These are phyloP conservation scores for Rhodotorula paludigena DNA, from an alignment of 768 basidiomycete genomes.

Conservation along the genomic window DNA sequence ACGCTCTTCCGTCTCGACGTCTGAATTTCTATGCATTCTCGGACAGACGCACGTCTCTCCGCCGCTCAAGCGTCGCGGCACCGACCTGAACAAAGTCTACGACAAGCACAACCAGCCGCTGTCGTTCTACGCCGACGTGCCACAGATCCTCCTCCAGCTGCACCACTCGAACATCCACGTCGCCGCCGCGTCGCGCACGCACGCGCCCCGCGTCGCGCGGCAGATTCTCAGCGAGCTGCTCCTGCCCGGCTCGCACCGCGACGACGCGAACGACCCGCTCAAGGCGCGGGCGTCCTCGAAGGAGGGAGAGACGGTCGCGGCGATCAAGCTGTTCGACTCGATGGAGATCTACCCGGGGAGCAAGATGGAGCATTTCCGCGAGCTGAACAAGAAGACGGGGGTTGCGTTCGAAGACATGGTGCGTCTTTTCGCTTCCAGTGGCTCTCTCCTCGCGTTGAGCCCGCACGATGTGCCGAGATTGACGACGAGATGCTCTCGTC, in stretches of 20 bases:
- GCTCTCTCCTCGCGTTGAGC: neutral
- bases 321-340: constrained; percentile 49
- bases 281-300: constrained; percentile 32
- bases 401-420: constrained; percentile 73
- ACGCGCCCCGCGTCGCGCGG: constrained; percentile 68
- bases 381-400: constrained; percentile 65
- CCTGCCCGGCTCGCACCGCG: constrained; percentile 41
- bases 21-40: no score
- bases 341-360: constrained; percentile 49
- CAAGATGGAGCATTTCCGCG: constrained; percentile 65
- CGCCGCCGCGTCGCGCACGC: constrained; percentile 78
- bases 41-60: constrained; percentile 62
- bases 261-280: constrained; percentile 41
- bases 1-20: no score
- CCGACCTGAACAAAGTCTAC: constrained; percentile 47
- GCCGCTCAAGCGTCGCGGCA: constrained; percentile 47
- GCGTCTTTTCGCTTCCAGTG: constrained; percentile 49
- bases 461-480: no score
- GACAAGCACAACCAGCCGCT: constrained; percentile 43
- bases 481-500: no score
- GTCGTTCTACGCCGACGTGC: constrained; percentile 49
- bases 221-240: constrained; percentile 59
- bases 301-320: constrained; percentile 16
- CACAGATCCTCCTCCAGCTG: constrained; percentile 80
- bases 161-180: constrained; percentile 97